Percentiles rank a stretch among this genome's conserved stretches.
These are phyloP conservation scores for Acanthamoeba culbertsoni DNA, from an alignment of 208 protist genomes.

Conservation along the genomic window DNA sequence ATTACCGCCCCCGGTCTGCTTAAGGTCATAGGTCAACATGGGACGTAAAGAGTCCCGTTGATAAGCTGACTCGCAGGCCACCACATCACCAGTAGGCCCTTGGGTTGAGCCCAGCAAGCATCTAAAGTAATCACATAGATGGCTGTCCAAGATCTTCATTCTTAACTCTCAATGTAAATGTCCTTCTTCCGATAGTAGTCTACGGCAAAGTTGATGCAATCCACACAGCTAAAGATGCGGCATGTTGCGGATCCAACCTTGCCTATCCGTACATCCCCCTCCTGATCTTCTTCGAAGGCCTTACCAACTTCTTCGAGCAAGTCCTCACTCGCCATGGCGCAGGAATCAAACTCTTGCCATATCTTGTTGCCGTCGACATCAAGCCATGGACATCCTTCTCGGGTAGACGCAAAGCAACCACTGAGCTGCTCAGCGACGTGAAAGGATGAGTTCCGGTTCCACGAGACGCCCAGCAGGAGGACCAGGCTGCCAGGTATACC, in stretches of 20 bases:
- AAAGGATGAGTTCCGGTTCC: neutral
- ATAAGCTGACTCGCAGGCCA: no score
- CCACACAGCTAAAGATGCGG: neutral
- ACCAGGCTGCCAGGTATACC: neutral
- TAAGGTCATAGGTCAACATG: no score
- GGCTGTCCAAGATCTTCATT: no score
- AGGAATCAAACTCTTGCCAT: neutral
- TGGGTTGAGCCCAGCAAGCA: no score
- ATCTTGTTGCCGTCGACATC: neutral
- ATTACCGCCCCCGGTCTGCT: no score
- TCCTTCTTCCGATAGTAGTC: neutral
- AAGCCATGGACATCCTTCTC: neutral
- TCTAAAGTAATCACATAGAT: no score
- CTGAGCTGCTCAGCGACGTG: neutral
- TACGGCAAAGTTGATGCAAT: neutral
- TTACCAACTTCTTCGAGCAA: neutral
- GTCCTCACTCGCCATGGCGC: neutral
- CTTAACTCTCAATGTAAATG: neutral
- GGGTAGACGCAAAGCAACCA: neutral
- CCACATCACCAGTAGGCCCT: no score
- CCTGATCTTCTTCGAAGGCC: neutral
- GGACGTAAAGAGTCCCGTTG: no score
- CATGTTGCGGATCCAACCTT: neutral
- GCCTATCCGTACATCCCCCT: neutral
- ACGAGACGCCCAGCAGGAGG: neutral